Base-by-base conservation (phyloP, 331 rosid genomes). In the Rhamnella rubrinervis region DNA sequence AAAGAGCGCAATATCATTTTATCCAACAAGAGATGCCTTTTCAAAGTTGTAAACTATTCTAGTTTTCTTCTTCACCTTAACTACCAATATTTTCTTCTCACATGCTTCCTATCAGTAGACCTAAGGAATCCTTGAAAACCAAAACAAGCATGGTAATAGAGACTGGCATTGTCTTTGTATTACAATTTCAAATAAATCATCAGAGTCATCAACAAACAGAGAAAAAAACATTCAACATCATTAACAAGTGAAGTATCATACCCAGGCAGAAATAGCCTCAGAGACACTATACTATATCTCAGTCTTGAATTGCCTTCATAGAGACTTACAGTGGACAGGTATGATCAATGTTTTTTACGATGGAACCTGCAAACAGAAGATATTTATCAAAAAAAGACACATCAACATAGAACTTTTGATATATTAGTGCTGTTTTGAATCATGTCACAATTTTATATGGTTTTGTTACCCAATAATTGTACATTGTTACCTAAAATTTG, bases 191-290 rank as follows among this genome's bases (percentile, higher is more conserved):
- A 63, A 7, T 20, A 14, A 44, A 63, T 63, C 35, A 63, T 25
- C 46, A 9, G 49, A 44, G 41, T 63, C 35, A 63, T 25, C 46
- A 9, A n/a, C 8, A 4, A 7, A 21, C 12, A 62, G 51, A 39
- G 21, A 61, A 61, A 25, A 17, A 19, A n/a, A 38, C 10, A 16
- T 26, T 37, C 6, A 8, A 7, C 37, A 63, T 70, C 21, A 64
- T 35, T 31, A 55, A 9, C 13, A 44, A 44, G 49, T 44, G 49
- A 44, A 44, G 49, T 44, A 63, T 41, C 82, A 16, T 86, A 78
- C 99, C 99, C 91, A 96, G 50, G 99, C 96, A 77, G 97, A 68
- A 76, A 95, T 95, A 77, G 99, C 99, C 78, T 95, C 97, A 61
- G 99, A 80, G 62, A 95, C 99, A 26, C 76, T 95, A 78, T 89